phyloP scores from a whole-genome alignment of 345 rosid species.

The Bruguiera parviflora region DNA sequence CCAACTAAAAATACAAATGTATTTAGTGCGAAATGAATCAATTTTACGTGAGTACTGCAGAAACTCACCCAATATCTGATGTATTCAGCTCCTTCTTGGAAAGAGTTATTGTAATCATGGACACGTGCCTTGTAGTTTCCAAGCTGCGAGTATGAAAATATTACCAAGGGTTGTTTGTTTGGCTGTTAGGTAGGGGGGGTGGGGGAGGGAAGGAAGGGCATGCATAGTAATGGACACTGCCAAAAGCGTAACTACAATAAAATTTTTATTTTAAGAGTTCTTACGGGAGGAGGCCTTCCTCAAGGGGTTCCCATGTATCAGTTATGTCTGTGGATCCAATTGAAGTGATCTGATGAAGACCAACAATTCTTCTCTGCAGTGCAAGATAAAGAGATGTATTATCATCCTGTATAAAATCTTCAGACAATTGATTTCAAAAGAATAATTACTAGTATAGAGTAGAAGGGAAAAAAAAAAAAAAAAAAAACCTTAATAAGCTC shows the following conservation, averaged over 20 bases:
- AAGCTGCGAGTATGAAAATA: constrained; percentile 37
- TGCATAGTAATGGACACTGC: neutral
- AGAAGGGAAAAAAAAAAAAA: neutral
- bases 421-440: neutral
- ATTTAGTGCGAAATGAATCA: neutral
- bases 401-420: constrained; percentile 14
- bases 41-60: neutral
- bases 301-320: constrained; percentile 90
- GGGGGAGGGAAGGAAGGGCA: no score
- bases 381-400: neutral
- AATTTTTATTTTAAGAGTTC: constrained; percentile 16
- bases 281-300: constrained; percentile 97
- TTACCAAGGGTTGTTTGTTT: no score
- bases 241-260: neutral
- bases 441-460: neutral
- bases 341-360: constrained; percentile 80
- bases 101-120: constrained; percentile 86
- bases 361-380: constrained; percentile 86
- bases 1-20: no score
- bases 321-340: constrained; percentile 93
- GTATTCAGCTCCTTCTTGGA: constrained; percentile 72
- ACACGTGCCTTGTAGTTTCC: constrained; percentile 98
- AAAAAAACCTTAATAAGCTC: constrained; percentile 75
- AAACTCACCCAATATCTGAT: constrained; percentile 76
- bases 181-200: no score